Base-by-base conservation (phyloP, 176 grass and related monocot genomes). In the Oryza australiensis region DNA sequence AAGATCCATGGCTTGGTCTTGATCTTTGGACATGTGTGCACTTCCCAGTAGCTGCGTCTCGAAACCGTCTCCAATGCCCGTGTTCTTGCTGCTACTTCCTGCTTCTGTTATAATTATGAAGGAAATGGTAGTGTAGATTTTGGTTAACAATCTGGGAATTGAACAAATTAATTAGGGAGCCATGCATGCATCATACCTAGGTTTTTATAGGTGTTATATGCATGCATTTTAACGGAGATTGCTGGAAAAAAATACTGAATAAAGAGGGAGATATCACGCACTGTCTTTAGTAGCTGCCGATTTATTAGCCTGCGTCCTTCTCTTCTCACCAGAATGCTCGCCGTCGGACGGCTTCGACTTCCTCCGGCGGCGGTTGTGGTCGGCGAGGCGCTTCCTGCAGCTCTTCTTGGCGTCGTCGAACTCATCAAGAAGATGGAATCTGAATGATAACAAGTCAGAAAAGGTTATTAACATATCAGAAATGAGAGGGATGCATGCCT, bases 361-460 rank as follows among this genome's bases (percentile, higher is more conserved):
- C 83, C 95, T 89, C 46, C 95, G 83, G 5, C 95, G 87, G 40
- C 95, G 92, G 60, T 98, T 98, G 79, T 98, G 95, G 78, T 94
- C 95, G 11, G 92, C 92, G 29, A 98, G 91, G 49, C 95, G 92
- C 79, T 94, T 98, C 81, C 95, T 88, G 76, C 95, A 98, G 62
- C 95, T 95, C 87, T 92, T 92, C 87, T 98, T 98, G 45, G 88
- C 66, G 15, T 94, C 95, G 43, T 98, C 95, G 84, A 98, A 98
- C 73, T 98, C 95, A 72, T 88, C 86, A 15, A 98, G 88, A 18
- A 91, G 75, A 91, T 98, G 95, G 60, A 98, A 98, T 80, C 95
- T 98, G 86, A 79, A 57, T 64, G 24, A 11, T 64, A 11, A 41
- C 20, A 29, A 48, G 32, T 76, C 64, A 40, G 68, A 43, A 7